Evolutionary conservation across 257 asterid genomes (phyloP).

Genomic region (Verbascum thapsus): DNA sequence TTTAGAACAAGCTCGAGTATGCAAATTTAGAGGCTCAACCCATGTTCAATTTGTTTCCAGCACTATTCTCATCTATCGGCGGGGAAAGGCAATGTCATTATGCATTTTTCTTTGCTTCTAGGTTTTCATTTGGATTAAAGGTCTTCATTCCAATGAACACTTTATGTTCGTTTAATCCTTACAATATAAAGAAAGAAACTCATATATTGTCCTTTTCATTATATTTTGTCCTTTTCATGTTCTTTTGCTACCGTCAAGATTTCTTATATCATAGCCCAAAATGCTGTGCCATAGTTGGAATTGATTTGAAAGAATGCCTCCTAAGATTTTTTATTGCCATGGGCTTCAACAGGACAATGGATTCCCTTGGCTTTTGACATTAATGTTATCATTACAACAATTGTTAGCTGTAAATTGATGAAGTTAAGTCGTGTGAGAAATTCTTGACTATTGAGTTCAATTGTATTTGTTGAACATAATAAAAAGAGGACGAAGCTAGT

Average conservation of each 20-base stretch:
- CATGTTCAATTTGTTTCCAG: constrained; percentile 8
- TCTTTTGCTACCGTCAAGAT: neutral
- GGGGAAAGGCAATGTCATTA: constrained; percentile 8
- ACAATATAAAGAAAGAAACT: constrained; percentile 2
- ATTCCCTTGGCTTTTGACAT: neutral
- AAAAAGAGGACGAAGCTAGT: neutral
- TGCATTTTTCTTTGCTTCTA: constrained; percentile 18
- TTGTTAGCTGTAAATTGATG: neutral
- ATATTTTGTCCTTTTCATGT: neutral
- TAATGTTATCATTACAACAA: neutral
- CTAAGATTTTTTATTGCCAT: neutral
- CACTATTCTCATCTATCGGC: neutral
- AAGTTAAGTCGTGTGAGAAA: neutral
- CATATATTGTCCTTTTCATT: constrained; percentile 1
- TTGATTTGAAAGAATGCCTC: neutral
- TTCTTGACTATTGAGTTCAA: neutral
- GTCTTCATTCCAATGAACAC: too few relatives aligned
- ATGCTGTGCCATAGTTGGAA: neutral
- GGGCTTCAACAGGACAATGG: neutral
- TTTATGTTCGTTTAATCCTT: neutral
- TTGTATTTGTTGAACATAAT: constrained; percentile 13
- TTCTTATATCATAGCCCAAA: neutral
- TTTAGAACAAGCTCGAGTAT: constrained; percentile 6
- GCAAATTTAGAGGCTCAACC: neutral
- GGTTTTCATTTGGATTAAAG: neutral